Conservation (phyloP, 2,329 filamentous ascomycete genomes). For the Thielaviopsis euricoi region DNA sequence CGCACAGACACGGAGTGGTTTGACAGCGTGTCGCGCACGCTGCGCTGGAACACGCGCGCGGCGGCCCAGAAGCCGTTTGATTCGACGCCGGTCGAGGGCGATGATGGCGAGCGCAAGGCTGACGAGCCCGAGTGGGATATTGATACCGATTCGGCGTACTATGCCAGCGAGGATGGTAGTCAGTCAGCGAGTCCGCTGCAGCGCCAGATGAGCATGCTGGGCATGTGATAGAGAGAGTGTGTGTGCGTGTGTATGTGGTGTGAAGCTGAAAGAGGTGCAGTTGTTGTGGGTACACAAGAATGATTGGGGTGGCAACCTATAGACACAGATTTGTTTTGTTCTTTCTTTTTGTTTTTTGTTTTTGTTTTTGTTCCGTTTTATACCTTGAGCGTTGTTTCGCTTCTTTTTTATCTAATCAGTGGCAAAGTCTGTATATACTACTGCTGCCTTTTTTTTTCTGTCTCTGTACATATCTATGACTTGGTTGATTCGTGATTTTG, state of each 20-base stretch:
- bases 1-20: slow-evolving; percentile 90
- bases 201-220: slow-evolving; percentile 58
- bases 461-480: no score
- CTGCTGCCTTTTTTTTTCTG: no score
- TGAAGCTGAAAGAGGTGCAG: neutral
- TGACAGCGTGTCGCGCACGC: slow-evolving; percentile 77
- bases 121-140: slow-evolving; percentile 72
- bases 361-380: neutral
- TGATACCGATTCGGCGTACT: slow-evolving; percentile 65
- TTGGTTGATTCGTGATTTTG: no score
- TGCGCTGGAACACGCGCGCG: slow-evolving; percentile 88
- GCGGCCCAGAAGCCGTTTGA: slow-evolving; percentile 86
- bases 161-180: slow-evolving; percentile 58
- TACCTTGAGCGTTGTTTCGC: neutral
- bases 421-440: neutral
- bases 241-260: slow-evolving; percentile 14
- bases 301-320: no score
- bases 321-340: slow-evolving; percentile 6
- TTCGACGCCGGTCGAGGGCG: slow-evolving; percentile 29
- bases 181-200: slow-evolving; percentile 49
- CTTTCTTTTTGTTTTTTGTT: slow-evolving; percentile 2
- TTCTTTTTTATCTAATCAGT: neutral
- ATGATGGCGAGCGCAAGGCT: slow-evolving; percentile 21
- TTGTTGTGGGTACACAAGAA: neutral
- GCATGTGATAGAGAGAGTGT: slow-evolving; percentile 27